Evolutionary conservation across 2,329 filamentous ascomycete species (phyloP).

Genomic region (Huntiella moniliformis): DNA sequence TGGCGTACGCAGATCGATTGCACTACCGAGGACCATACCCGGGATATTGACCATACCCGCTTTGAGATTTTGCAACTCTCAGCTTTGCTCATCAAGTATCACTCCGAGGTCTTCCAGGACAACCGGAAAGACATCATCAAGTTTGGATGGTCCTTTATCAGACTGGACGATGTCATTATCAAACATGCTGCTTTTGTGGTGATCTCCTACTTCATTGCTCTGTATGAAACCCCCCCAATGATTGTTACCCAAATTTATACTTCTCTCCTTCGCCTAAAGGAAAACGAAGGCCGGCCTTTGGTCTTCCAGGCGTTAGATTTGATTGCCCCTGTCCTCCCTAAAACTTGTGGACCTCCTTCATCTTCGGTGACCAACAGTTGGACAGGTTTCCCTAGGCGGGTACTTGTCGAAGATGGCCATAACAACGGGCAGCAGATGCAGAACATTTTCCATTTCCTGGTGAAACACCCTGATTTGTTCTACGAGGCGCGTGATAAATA

Average conservation of each 20-base stretch:
- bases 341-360: slow-evolving; percentile 49
- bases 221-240: slow-evolving; percentile 90
- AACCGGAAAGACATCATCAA: slow-evolving; percentile 96
- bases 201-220: slow-evolving; percentile 91
- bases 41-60: slow-evolving; percentile 82
- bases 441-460: slow-evolving; percentile 92
- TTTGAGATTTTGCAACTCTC: slow-evolving; percentile 94
- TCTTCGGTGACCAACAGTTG: slow-evolving; percentile 64
- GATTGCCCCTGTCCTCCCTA: slow-evolving; percentile 82
- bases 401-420: slow-evolving; percentile 81
- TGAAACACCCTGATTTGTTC: slow-evolving; percentile 80
- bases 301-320: slow-evolving; percentile 91
- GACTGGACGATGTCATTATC: slow-evolving; percentile 96
- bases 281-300: slow-evolving; percentile 79
- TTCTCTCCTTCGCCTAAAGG: slow-evolving; percentile 75
- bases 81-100: slow-evolving; percentile 87
- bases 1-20: slow-evolving; percentile 83
- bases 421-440: slow-evolving; percentile 81
- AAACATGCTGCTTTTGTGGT: slow-evolving; percentile 96
- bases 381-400: slow-evolving; percentile 77
- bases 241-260: slow-evolving; percentile 93
- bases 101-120: slow-evolving; percentile 72
- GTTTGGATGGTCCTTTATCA: slow-evolving; percentile 97
- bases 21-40: slow-evolving; percentile 59
- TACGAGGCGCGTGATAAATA: slow-evolving; percentile 91